Evolutionary conservation across 2,329 filamentous ascomycete genomes (phyloP), one percentile per base, ranked within the genome.

Genomic region (Colletotrichum lupini): DNA sequence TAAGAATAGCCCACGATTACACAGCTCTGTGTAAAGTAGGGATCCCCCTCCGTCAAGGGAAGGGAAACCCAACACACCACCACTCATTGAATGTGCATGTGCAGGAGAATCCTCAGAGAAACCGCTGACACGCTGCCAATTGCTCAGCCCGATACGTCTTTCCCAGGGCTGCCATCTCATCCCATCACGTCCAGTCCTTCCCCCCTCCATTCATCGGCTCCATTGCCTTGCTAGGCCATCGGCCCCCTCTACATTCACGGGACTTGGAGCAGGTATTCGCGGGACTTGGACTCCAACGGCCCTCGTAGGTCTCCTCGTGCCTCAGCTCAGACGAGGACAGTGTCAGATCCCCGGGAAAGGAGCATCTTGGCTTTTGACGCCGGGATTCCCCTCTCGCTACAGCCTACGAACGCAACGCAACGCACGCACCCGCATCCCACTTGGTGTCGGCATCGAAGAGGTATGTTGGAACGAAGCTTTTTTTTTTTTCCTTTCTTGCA

Each of bases 251-350:
- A 26, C 37, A n/a, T 49, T 62, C 14, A 16, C 42, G 42, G 42
- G 19, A 49, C 7, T 22, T 61, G 37, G 14, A 49, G 14, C 32
- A 14, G 24, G 22, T 26, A 46, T 30, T 55, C 56, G 37, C 11
- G 32, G 16, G 35, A 56, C 22, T 26, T 62, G 28, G 52, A 72
- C 35, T 62, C 56, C 22, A 72, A 72, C 57, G 49, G 69, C 26
- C n/a, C 46, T 24, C 35, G 37, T 52, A 35, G 32, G 32, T 52
- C 37, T 52, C 57, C 53, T 37, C 28, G 58, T 67, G 68, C 57
- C 49, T 58, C 69, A 55, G 65, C 69, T 59, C 69, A 72, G 66
- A 72, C 69, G 59, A 52, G 69, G 37, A 59, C 65, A 37, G 69
- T 69, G 59, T 69, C 69, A 60, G 66, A 59, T 55, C 46, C 11